Evolutionary conservation across 2,329 filamentous ascomycete species (phyloP).

Genomic region (Albifimbria verrucaria): DNA sequence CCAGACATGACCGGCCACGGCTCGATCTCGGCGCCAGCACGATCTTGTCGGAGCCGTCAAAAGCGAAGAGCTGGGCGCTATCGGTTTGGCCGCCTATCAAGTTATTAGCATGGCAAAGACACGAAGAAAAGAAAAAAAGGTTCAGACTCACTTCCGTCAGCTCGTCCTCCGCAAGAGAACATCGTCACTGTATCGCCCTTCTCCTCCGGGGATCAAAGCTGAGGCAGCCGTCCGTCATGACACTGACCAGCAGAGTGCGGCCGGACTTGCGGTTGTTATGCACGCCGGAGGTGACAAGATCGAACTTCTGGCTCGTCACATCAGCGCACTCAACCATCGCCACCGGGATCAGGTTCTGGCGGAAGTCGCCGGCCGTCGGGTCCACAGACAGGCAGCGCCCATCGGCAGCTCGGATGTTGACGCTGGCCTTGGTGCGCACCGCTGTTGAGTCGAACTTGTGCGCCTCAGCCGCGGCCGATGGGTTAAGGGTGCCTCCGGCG

Average conservation of each 20-base stretch:
- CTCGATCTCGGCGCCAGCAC: slow-evolving; percentile 42
- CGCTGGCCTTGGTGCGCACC: slow-evolving; percentile 40
- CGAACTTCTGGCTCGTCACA: slow-evolving; percentile 45
- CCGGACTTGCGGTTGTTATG: slow-evolving; percentile 42
- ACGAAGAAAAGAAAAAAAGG: neutral
- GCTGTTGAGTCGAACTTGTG: slow-evolving; percentile 45
- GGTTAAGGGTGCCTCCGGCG: slow-evolving; percentile 46
- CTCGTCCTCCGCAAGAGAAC: slow-evolving; percentile 51
- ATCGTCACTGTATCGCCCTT: slow-evolving; percentile 44
- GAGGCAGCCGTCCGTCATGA: slow-evolving; percentile 48
- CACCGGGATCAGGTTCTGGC: slow-evolving; percentile 50
- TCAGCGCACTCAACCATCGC: slow-evolving; percentile 41
- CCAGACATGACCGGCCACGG: slow-evolving; percentile 24
- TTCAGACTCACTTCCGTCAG: slow-evolving; percentile 38
- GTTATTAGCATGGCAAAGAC: slow-evolving; percentile 10
- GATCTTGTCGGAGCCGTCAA: slow-evolving; percentile 36
- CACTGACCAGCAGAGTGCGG: slow-evolving; percentile 44
- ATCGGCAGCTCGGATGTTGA: slow-evolving; percentile 43
- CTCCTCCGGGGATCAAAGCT: slow-evolving; percentile 44
- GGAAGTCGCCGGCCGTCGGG: slow-evolving; percentile 50
- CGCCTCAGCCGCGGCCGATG: slow-evolving; percentile 46
- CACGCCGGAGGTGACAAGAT: slow-evolving; percentile 45
- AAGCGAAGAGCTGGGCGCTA: slow-evolving; percentile 47
- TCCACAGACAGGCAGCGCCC: slow-evolving; percentile 51
- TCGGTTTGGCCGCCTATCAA: slow-evolving; percentile 40